Percentiles rank a stretch among this genome's conserved stretches.
These are phyloP conservation scores for Neoarthrinium moseri DNA, from an alignment of 2,329 filamentous ascomycete genomes.

Conservation along the genomic window DNA sequence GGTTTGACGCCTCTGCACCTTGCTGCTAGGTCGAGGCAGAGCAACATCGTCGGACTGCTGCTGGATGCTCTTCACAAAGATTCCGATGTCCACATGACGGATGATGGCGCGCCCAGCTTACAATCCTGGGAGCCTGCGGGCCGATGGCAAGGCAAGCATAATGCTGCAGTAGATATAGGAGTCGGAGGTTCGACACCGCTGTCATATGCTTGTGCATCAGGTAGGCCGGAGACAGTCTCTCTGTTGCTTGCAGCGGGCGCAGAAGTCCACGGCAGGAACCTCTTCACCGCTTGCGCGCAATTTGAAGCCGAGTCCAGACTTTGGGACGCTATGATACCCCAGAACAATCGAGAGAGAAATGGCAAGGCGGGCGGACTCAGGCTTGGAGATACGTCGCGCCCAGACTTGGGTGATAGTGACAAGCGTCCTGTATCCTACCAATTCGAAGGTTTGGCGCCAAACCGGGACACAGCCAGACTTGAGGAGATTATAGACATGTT, in stretches of 20 bases:
- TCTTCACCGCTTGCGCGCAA: neutral
- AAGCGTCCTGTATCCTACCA: too few relatives aligned
- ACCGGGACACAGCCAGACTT: neutral
- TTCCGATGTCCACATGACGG: too few relatives aligned
- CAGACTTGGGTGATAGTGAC: neutral
- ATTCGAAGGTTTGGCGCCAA: too few relatives aligned
- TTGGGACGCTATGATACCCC: neutral
- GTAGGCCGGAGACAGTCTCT: neutral
- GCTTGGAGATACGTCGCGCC: neutral
- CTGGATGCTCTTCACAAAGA: constrained; percentile 12
- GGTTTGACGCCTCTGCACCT: constrained; percentile 39
- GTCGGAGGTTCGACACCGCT: too few relatives aligned
- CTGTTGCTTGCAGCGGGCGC: neutral
- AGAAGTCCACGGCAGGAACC: neutral
- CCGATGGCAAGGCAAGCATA: too few relatives aligned
- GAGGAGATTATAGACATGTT: neutral
- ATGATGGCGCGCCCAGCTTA: too few relatives aligned
- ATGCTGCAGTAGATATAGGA: too few relatives aligned
- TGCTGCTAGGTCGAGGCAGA: constrained; percentile 29
- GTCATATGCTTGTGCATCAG: neutral
- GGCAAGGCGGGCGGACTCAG: too few relatives aligned
- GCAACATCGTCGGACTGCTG: constrained; percentile 32
- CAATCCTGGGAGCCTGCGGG: too few relatives aligned
- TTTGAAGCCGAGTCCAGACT: neutral
- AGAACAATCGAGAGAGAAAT: too few relatives aligned